These are phyloP conservation scores for Ceratocystis papillata DNA, from an alignment of 2,329 filamentous ascomycete genomes.

Conservation along the genomic window DNA sequence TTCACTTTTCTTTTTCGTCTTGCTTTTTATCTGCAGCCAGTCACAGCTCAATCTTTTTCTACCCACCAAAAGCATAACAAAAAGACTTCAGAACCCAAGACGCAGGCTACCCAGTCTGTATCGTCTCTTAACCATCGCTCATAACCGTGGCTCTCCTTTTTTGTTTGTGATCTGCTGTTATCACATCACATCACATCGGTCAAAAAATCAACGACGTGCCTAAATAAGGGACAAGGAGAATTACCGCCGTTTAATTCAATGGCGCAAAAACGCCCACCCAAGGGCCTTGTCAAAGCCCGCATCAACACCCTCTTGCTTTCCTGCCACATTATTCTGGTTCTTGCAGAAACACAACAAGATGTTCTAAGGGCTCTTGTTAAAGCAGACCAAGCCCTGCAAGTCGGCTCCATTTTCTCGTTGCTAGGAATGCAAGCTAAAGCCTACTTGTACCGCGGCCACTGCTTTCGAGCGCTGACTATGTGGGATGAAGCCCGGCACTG, in stretches of 20 bases:
- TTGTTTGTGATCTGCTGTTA: no score
- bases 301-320: constrained; percentile 24
- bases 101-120: no score
- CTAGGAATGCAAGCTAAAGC: constrained; percentile 26
- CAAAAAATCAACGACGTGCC: background rate
- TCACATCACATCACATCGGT: no score
- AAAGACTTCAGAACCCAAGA: no score
- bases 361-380: constrained; percentile 24
- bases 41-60: background rate
- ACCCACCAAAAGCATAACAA: background rate
- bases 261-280: constrained; percentile 23
- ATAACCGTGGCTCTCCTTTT: no score
- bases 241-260: constrained; percentile 1
- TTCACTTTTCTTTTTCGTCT: background rate
- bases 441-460: constrained; percentile 28
- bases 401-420: constrained; percentile 23
- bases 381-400: constrained; percentile 25
- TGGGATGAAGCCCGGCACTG: constrained; percentile 27
- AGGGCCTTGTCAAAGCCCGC: constrained; percentile 23
- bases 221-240: constrained; percentile 2
- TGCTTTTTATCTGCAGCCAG: background rate
- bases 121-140: no score
- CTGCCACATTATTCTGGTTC: constrained; percentile 25
- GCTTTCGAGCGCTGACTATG: constrained; percentile 26
- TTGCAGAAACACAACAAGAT: constrained; percentile 21